A percentile compares a stretch with the other conserved stretches of the same genome.
phyloP scores from a whole-genome alignment of 2,329 filamentous ascomycete genomes.

The Fusarium albosuccineum region DNA sequence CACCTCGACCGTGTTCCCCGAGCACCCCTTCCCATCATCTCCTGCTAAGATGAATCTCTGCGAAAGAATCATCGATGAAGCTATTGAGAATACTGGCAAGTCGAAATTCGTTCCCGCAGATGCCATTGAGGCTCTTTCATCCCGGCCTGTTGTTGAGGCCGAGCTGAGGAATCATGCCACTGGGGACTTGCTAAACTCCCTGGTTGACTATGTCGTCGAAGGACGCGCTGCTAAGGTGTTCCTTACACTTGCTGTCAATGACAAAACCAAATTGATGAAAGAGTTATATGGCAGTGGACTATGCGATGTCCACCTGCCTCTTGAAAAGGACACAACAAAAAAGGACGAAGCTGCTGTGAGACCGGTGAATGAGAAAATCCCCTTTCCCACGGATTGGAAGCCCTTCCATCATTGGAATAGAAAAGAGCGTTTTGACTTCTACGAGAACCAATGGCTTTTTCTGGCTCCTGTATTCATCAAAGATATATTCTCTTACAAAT shows the following conservation, averaged over 20 bases:
- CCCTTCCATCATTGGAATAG: rapidly evolving
- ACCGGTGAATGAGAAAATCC: rapidly evolving
- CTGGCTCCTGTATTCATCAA: not conserved
- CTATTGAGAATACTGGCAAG: not conserved
- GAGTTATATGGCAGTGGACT: not conserved
- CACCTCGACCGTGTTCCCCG: no score
- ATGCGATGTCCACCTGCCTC: not conserved
- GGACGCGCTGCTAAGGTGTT: not conserved
- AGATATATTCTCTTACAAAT: not conserved
- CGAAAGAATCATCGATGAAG: not conserved
- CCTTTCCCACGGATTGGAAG: rapidly evolving
- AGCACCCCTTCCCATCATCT: not conserved
- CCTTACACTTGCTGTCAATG: not conserved
- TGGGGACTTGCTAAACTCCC: rapidly evolving
- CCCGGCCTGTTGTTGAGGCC: not conserved
- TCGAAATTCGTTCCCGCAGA: not conserved
- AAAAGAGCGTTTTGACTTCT: not conserved
- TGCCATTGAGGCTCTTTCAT: not conserved
- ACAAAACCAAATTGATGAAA: not conserved
- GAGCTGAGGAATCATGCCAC: not conserved
- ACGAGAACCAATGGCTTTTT: not conserved
- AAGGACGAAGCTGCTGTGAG: not conserved
- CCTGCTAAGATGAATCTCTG: not conserved
- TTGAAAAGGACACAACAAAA: rapidly evolving
- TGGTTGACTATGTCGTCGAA: not conserved